Evolutionary conservation across 2,329 filamentous ascomycete species (phyloP).

Genomic region (Curvularia spicifera): DNA sequence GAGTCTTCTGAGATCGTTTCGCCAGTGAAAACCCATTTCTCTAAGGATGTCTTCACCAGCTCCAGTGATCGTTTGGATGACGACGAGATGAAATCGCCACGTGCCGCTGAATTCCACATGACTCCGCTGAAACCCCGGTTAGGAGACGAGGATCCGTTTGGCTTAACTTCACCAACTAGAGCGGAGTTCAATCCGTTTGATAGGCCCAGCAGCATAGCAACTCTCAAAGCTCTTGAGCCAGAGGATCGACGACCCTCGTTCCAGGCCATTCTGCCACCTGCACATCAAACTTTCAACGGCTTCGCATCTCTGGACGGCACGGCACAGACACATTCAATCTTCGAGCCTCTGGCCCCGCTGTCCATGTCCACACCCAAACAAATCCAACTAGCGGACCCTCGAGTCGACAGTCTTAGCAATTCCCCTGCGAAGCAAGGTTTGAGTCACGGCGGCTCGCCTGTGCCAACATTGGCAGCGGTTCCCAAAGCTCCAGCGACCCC

Average conservation of each 20-base stretch:
- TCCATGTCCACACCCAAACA: conserved; percentile 22
- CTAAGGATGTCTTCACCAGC: conserved; percentile 38
- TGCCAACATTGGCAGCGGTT: conserved; percentile 11
- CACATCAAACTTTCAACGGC: conserved; percentile 43
- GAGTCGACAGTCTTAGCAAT: conserved; percentile 37
- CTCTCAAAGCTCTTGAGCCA: conserved; percentile 24
- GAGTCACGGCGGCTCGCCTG: conserved; percentile 18
- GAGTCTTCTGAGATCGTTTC: conserved; percentile 40
- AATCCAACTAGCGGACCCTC: conserved; percentile 14
- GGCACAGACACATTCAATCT: conserved; percentile 35
- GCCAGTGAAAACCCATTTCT: conserved; percentile 49
- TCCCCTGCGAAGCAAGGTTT: conserved; percentile 24
- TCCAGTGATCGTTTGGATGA: conserved; percentile 43
- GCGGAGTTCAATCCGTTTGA: conserved; percentile 51
- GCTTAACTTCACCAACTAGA: conserved; percentile 49
- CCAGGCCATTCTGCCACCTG: conserved; percentile 46
- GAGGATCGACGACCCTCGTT: conserved; percentile 45
- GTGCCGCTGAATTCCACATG: conserved; percentile 49
- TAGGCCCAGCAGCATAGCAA: conserved; percentile 21
- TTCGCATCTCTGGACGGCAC: conserved; percentile 47
- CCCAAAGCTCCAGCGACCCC: conserved; percentile 27
- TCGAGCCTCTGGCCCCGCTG: conserved; percentile 20
- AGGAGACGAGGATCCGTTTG: conserved; percentile 48
- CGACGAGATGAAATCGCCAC: conserved; percentile 43
- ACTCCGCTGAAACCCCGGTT: conserved; percentile 42